A percentile compares a stretch with the other conserved stretches of the same genome.
Conservation (phyloP, 495 filamentous ascomycete species). For the Arthonia radiata region DNA sequence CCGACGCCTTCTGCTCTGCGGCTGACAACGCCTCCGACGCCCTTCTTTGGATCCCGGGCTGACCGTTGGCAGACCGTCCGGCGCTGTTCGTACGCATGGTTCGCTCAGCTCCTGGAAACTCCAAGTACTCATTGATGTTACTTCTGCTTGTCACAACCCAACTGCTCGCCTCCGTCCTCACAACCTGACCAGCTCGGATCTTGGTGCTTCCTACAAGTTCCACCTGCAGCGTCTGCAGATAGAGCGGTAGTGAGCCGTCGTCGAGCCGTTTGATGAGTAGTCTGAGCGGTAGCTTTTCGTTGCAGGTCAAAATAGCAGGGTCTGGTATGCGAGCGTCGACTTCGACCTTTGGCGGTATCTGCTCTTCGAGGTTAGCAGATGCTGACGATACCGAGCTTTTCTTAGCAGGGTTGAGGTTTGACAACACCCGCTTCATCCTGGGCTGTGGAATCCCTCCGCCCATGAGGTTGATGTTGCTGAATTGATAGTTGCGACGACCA, state of each 20-base stretch:
- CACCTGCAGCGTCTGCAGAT: conserved; percentile 56
- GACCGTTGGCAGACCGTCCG: no score
- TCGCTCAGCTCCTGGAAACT: no score
- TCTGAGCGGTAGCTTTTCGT: conserved; percentile 57
- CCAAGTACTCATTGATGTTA: no score
- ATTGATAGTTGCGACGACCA: conserved; percentile 58
- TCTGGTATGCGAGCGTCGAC: conserved; percentile 70
- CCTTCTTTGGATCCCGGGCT: no score
- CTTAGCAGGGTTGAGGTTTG: conserved; percentile 4
- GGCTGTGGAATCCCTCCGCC: conserved; percentile 18
- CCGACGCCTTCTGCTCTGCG: no score
- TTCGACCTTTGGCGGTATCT: conserved; percentile 24
- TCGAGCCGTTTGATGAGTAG: conserved; percentile 50
- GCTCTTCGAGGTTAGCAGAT: conserved; percentile 1
- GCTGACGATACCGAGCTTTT: conserved; percentile 2
- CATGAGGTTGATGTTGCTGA: conserved; percentile 32
- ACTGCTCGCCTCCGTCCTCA: conserved; percentile 33
- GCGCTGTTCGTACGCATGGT: no score
- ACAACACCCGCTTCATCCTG: conserved; percentile 11
- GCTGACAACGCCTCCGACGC: no score
- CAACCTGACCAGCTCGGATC: conserved; percentile 47
- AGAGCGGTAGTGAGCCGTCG: conserved; percentile 35
- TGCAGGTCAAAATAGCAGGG: conserved; percentile 74
- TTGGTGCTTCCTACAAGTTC: conserved; percentile 54
- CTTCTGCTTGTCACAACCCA: conserved; percentile 46